phyloP scores from a whole-genome alignment of 805 yeast genomes.

The Candida nemodendra region DNA sequence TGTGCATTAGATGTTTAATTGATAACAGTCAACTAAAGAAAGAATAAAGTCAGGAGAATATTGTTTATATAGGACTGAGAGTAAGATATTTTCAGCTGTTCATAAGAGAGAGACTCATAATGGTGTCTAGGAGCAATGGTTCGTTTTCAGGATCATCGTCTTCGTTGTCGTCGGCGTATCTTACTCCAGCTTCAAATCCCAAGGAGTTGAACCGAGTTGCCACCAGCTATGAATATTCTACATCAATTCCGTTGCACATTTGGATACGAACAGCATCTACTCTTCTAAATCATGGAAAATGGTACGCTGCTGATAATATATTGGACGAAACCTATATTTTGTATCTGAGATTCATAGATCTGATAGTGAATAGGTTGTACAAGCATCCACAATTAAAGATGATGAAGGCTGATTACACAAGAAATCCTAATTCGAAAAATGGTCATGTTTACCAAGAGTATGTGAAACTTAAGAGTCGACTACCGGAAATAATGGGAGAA shows the following conservation, averaged over 20 bases:
- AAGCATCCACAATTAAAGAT: conserved; percentile 43
- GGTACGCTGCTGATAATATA: conserved; percentile 43
- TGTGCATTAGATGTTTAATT: too few species aligned
- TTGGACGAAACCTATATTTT: conserved; percentile 52
- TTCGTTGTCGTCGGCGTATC: conserved; percentile 11
- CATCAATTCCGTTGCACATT: conserved; percentile 46
- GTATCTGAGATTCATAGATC: conserved; percentile 58
- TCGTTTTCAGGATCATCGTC: conserved; percentile 20
- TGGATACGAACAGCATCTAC: conserved; percentile 57
- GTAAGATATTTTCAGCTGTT: too few species aligned
- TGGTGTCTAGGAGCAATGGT: conserved; percentile 11
- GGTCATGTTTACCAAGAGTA: conserved; percentile 29
- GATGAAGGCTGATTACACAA: conserved; percentile 22
- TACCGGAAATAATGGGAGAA: conserved; percentile 31
- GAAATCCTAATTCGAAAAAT: conserved; percentile 19
- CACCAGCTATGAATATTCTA: conserved; percentile 51
- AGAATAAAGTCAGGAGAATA: too few species aligned
- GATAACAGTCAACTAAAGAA: too few species aligned
- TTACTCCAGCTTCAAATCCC: conserved; percentile 26
- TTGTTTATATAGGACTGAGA: too few species aligned
- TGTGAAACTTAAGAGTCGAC: conserved; percentile 17
- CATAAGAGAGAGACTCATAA: conserved; percentile 1
- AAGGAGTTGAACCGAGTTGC: conserved; percentile 48
- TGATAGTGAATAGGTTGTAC: conserved; percentile 46
- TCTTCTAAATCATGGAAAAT: conserved; percentile 45